Evolutionary conservation across 2,329 filamentous ascomycete species (phyloP).

Genomic region (Zymoseptoria brevis): DNA sequence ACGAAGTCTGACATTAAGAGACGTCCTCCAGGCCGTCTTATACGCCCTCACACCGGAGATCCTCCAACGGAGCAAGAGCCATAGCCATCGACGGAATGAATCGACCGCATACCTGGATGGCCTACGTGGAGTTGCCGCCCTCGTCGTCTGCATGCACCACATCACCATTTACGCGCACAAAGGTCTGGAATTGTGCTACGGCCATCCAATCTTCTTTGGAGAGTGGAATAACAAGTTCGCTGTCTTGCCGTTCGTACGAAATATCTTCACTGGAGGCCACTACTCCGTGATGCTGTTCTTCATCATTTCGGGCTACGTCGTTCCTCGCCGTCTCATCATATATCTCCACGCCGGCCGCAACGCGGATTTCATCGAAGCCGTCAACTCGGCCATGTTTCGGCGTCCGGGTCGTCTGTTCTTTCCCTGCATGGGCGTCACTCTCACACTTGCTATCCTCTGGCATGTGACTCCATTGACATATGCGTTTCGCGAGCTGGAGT

Average conservation of each 20-base stretch:
- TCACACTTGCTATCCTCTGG: constrained; percentile 46
- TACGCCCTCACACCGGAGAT: background rate
- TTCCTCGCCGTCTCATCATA: constrained; percentile 36
- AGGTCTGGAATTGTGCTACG: constrained; percentile 35
- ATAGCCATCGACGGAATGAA: constrained; percentile 7
- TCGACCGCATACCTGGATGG: constrained; percentile 55
- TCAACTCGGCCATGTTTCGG: constrained; percentile 43
- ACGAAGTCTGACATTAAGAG: background rate
- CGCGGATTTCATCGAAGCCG: constrained; percentile 33
- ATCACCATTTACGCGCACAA: constrained; percentile 49
- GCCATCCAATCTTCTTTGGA: constrained; percentile 21
- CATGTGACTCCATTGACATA: constrained; percentile 46
- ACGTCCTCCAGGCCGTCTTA: background rate
- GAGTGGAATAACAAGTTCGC: constrained; percentile 37
- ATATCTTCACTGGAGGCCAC: constrained; percentile 54
- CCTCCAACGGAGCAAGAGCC: background rate
- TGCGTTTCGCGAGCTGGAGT: constrained; percentile 24
- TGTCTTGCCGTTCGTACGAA: constrained; percentile 50
- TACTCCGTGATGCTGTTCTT: constrained; percentile 48
- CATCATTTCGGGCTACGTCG: constrained; percentile 46
- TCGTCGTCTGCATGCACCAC: constrained; percentile 58
- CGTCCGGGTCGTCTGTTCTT: constrained; percentile 43
- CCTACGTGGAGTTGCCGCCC: constrained; percentile 56
- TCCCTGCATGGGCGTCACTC: constrained; percentile 47
- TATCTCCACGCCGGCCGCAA: constrained; percentile 27